These are phyloP conservation scores for Naumovozyma castellii DNA, from an alignment of 805 yeast species.

Conservation along the genomic window DNA sequence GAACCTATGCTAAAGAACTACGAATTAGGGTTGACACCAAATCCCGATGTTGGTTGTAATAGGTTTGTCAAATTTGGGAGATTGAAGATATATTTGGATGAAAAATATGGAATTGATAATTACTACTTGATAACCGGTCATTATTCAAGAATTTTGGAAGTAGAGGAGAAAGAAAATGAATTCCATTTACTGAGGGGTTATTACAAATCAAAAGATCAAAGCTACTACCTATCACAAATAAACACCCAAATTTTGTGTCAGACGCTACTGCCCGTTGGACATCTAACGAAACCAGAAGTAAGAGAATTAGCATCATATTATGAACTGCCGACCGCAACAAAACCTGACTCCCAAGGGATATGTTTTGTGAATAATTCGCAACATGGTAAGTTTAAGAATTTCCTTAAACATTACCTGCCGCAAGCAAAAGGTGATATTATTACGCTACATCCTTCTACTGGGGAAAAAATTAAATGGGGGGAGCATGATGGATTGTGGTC, in stretches of 20 bases:
- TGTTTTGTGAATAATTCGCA: conserved; percentile 72
- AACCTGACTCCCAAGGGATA: conserved; percentile 89
- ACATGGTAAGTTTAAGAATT: conserved; percentile 55
- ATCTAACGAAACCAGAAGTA: conserved; percentile 62
- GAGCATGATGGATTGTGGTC: conserved; percentile 83
- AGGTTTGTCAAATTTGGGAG: conserved; percentile 78
- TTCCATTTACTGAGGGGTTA: conserved; percentile 47
- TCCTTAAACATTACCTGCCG: conserved; percentile 63
- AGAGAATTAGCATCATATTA: conserved; percentile 52
- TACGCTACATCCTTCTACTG: conserved; percentile 33
- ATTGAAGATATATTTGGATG: conserved; percentile 46
- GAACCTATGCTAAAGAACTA: conserved; percentile 81
- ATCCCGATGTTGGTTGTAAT: conserved; percentile 90
- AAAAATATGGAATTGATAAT: conserved; percentile 29
- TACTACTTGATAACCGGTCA: conserved; percentile 94
- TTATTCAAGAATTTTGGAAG: conserved; percentile 47
- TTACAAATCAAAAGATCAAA: conserved; percentile 70
- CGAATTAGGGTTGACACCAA: conserved; percentile 72
- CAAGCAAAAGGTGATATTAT: conserved; percentile 71
- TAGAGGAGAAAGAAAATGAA: conserved; percentile 21
- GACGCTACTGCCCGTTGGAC: conserved; percentile 74
- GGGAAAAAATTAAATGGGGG: conserved; percentile 70
- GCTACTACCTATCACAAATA: conserved; percentile 76
- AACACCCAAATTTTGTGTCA: conserved; percentile 36
- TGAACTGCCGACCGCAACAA: conserved; percentile 53